Conservation (phyloP, 1,284 basidiomycete species). For the Trametes pubescens region DNA sequence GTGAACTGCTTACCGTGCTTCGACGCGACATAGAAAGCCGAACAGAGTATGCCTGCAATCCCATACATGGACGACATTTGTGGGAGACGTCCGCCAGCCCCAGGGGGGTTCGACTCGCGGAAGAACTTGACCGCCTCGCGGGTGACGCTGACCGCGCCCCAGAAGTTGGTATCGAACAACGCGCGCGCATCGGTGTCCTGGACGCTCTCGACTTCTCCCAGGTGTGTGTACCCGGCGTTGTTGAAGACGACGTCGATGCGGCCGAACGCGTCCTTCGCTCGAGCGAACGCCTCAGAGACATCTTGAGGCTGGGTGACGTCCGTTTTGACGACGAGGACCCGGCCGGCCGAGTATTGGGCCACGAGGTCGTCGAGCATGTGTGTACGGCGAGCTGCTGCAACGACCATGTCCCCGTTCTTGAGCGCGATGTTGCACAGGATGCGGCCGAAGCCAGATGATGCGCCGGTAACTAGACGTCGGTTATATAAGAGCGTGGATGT, state of each 20-base stretch:
- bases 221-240: constrained; percentile 46
- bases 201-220: constrained; percentile 36
- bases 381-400: constrained; percentile 1
- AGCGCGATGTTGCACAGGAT: not conserved
- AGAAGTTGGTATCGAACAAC: constrained; percentile 47
- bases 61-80: constrained; percentile 42
- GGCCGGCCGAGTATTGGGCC: not conserved
- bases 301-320: constrained; percentile 1
- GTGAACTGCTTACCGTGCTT: constrained; percentile 16
- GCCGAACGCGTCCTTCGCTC: constrained; percentile 40
- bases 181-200: constrained; percentile 39
- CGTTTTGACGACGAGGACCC: constrained; percentile 9
- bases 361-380: constrained; percentile 7
- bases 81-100: constrained; percentile 41
- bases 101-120: constrained; percentile 45
- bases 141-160: constrained; percentile 44
- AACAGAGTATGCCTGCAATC: constrained; percentile 28
- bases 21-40: constrained; percentile 44
- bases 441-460: constrained; percentile 10
- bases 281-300: constrained; percentile 6
- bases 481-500: too few species aligned
- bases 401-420: constrained; percentile 6
- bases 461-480: constrained; percentile 6
- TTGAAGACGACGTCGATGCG: constrained; percentile 54
- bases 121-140: constrained; percentile 46